Percentiles rank a stretch among this genome's conserved stretches.
Evolutionary conservation across 768 basidiomycete species (phyloP).

Genomic region (Tephrocybe sp.): DNA sequence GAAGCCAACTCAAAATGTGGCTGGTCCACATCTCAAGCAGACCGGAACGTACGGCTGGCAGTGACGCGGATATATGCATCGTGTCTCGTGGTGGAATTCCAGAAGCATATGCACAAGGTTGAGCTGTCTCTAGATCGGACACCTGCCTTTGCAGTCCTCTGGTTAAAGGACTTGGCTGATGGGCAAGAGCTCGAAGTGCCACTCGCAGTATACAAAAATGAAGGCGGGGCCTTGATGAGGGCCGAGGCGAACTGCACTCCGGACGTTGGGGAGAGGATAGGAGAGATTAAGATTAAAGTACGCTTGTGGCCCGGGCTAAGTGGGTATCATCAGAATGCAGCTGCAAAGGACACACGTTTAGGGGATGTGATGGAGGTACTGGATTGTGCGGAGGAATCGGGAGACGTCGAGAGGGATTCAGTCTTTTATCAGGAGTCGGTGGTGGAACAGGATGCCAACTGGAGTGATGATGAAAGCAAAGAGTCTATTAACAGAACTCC

Average conservation of each 20-base stretch:
- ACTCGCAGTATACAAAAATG: constrained; percentile 26
- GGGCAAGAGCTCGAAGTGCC: constrained; percentile 25
- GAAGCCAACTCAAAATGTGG: constrained; percentile 23
- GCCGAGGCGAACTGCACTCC: constrained; percentile 24
- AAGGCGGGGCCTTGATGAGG: constrained; percentile 18
- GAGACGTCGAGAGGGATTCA: constrained; percentile 23
- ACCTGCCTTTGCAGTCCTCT: constrained; percentile 34
- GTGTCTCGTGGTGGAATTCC: constrained; percentile 36
- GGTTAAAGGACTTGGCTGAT: constrained; percentile 42
- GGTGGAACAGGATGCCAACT: constrained; percentile 3
- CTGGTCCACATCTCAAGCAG: constrained; percentile 30
- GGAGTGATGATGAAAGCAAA: constrained; percentile 21
- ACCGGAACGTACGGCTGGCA: constrained; percentile 30
- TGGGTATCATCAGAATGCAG: constrained; percentile 36
- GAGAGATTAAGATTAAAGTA: constrained; percentile 32
- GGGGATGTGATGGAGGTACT: constrained; percentile 40
- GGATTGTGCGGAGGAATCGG: constrained; percentile 36
- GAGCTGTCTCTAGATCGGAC: constrained; percentile 31
- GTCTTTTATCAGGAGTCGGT: not conserved
- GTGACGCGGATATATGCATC: constrained; percentile 39
- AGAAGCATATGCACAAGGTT: constrained; percentile 20
- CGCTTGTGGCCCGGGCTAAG: constrained; percentile 40
- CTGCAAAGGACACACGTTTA: constrained; percentile 31
- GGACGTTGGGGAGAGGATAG: constrained; percentile 25
- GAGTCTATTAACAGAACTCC: constrained; percentile 1